Base-by-base conservation (phyloP, 345 rosid genomes). In the Populus pruinosa region DNA sequence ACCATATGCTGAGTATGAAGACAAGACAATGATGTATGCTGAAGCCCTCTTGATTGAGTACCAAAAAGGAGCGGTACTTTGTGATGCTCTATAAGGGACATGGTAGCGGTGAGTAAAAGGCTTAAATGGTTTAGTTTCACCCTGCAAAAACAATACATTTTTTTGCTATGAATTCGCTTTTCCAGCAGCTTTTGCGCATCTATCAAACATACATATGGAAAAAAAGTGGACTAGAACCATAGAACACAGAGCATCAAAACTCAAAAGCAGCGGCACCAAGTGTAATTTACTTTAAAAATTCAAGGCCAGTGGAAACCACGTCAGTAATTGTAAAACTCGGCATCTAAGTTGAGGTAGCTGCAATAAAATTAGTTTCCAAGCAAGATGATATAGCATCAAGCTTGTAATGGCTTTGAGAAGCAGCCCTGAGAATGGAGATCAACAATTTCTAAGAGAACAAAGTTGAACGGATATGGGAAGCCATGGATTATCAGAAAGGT, bases 31-130 rank as follows among this genome's bases (percentile, higher is more conserved):
- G 56, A 95, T 88, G 77, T 95, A 78, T 0, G 98, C 97, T 0
- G 99, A 82, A 76, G 92, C 99, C 83, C 98, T 91, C 91, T 95
- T 95, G 76, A 95, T 93, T 1, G 99, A 93, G 87, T 93, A 95
- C 99, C 99, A 95, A 49, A 91, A 85, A 31, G 98, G 96, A 31
- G 90, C 73, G 7, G 92, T 89, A 66, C 98, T 95, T 14, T 79
- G 81, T 23, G 99, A 92, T 81, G 91, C 87, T 71, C 62, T 73
- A 71, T 85, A 93, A 76, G 99, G 98, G 50, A 87, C 87, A 56
- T 77, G 99, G 77, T 92, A 95, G 43, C 99, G 86, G 71, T 86
- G 80, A 4, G 80, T 79, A 70, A 68, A 95, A 69, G 99, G 96
- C 85, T 93, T 95, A 79, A 91, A 93, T 12, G 99, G 97, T 80